A percentile compares a stretch with the other conserved stretches of the same genome.
These are phyloP conservation scores for Sphaerostilbella broomeana DNA, from an alignment of 2,329 filamentous ascomycete species.

Conservation along the genomic window DNA sequence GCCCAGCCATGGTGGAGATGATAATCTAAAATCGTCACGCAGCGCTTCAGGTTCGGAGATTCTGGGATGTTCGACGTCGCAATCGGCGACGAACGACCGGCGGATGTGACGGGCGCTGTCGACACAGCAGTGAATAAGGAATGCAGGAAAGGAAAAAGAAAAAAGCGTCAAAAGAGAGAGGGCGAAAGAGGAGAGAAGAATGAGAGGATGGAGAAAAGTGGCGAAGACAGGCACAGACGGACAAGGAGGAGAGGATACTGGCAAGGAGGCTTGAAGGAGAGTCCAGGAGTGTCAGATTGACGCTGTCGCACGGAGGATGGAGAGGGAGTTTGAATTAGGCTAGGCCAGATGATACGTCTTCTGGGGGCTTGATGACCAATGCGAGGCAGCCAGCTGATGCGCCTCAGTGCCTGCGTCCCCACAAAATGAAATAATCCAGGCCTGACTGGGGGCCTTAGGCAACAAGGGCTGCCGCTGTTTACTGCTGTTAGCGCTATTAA, in stretches of 20 bases:
- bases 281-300: conserved; percentile 2
- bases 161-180: conserved; percentile 1
- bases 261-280: background rate
- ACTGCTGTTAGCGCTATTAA: too few species aligned
- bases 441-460: conserved; percentile 3
- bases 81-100: conserved; percentile 8
- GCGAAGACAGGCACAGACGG: background rate
- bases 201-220: background rate
- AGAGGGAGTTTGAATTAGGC: conserved; percentile 2
- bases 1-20: conserved; percentile 40
- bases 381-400: conserved; percentile 10
- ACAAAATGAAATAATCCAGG: conserved; percentile 10
- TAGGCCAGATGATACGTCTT: conserved; percentile 8
- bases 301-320: conserved; percentile 3
- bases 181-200: background rate
- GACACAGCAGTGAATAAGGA: background rate
- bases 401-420: conserved; percentile 1
- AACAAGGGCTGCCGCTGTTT: background rate
- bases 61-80: conserved; percentile 5
- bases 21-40: conserved; percentile 4
- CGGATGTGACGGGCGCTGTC: too few species aligned
- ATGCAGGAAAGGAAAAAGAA: conserved; percentile 2
- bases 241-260: background rate
- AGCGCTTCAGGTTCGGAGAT: background rate
- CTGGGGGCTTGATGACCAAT: conserved; percentile 9